Evolutionary conservation across 2,329 filamentous ascomycete species (phyloP).

Genomic region (Orbilia brochopaga): DNA sequence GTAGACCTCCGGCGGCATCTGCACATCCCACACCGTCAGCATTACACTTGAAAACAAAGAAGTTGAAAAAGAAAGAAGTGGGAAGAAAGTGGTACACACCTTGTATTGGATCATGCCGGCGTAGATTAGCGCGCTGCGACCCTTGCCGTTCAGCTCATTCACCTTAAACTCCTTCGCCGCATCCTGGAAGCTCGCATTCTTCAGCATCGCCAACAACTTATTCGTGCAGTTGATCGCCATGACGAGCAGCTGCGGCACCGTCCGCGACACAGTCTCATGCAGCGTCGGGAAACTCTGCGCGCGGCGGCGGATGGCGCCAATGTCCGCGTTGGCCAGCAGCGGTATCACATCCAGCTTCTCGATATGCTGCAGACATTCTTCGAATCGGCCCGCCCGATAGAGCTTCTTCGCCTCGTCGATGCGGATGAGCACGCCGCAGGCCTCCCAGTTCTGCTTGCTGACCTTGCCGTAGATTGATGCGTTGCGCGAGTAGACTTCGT

Average conservation of each 20-base stretch:
- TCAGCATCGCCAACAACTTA: constrained; percentile 74
- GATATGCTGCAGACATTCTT: constrained; percentile 72
- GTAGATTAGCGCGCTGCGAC: constrained; percentile 54
- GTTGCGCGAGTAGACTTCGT: constrained; percentile 67
- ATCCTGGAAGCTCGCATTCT: constrained; percentile 70
- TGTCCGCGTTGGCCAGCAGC: constrained; percentile 74
- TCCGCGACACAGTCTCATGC: constrained; percentile 80
- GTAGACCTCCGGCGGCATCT: constrained; percentile 51
- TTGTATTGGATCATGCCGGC: constrained; percentile 56
- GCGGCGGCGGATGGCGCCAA: constrained; percentile 76
- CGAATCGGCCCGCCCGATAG: constrained; percentile 67
- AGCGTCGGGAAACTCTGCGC: constrained; percentile 81
- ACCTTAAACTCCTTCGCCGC: constrained; percentile 54
- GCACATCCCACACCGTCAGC: constrained; percentile 10
- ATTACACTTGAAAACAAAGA: no score
- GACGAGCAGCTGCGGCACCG: constrained; percentile 87
- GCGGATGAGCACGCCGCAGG: constrained; percentile 66
- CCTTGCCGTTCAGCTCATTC: constrained; percentile 52
- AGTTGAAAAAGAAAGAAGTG: no score
- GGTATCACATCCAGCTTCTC: constrained; percentile 78
- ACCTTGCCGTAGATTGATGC: constrained; percentile 68
- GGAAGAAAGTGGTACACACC: no score
- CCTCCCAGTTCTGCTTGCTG: constrained; percentile 65
- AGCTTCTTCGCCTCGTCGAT: constrained; percentile 68
- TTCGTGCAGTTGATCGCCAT: constrained; percentile 91